Evolutionary conservation across 768 basidiomycete species (phyloP), one percentile per base, ranked within the genome.

Genomic region (Boletus reticulatus): DNA sequence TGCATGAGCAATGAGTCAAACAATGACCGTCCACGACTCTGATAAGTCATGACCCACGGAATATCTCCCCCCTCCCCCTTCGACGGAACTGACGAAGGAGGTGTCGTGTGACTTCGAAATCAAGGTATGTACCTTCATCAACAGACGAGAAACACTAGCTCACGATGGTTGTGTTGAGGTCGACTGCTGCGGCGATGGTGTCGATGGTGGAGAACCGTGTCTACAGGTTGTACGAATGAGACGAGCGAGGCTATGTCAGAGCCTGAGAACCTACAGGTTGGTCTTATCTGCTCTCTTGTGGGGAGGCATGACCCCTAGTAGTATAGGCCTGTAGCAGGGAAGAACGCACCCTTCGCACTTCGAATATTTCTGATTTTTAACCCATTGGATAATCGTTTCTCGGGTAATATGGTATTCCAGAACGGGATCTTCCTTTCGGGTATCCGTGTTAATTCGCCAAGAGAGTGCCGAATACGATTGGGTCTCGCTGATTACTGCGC

Each of bases 371-470:
- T 50, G 56, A 14, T 17, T 22, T 27, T 50, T n/a, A 38, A 37
- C 11, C 57, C 53, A 58, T 6, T 22, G 16, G n/a, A 29, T 49
- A 43, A 57, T 31, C 44, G 10, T 34, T 13, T 57, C 52, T 39
- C 46, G 46, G 14, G 8, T 20, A 3, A 5, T 20, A n/a, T 45
- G 14, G 2, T 24, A 32, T 44, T 14, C 34, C 34, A 34, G 4
- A 34, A 34, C 13, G 34, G 34, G 34, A 34, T 34, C 34, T 16
- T 36, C 29, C 14, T 31, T 19, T 13, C 20, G 42, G 19, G 7
- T 12, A 20, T 47, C 44, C 4, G 57, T 58, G 38, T 58, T 53
- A n/a, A 58, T 56, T 29, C 57, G 48, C 57, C 57, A 58, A 19
- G 54, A 37, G 6, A 46, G 48, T 12, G 57, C 8, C 10, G 57